Conservation (phyloP, 2,329 filamentous ascomycete species). For the Trichoderma koningii region DNA sequence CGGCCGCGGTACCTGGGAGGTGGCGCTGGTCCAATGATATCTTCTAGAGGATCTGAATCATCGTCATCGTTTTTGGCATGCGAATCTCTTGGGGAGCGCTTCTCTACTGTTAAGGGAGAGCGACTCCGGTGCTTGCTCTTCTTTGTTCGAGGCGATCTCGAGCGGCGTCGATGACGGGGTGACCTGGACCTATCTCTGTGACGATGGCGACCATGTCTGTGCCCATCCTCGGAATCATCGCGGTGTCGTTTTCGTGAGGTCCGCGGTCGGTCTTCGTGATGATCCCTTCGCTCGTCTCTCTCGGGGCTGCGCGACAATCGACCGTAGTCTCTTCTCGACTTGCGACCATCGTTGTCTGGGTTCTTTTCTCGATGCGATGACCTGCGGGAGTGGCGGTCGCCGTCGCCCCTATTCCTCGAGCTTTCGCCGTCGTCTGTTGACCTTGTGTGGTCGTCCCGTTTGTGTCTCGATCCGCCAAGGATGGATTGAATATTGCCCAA, state of each 20-base stretch:
- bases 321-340: constrained; percentile 31
- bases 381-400: constrained; percentile 9
- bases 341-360: neutral
- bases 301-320: constrained; percentile 34
- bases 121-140: constrained; percentile 41
- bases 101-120: constrained; percentile 30
- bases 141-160: constrained; percentile 39
- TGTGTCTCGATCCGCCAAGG: constrained; percentile 46
- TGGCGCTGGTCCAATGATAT: constrained; percentile 74
- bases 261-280: constrained; percentile 30
- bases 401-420: constrained; percentile 25
- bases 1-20: constrained; percentile 62
- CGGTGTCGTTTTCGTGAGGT: constrained; percentile 27
- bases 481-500: constrained; percentile 64
- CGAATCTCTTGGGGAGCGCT: constrained; percentile 19
- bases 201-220: constrained; percentile 27
- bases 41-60: constrained; percentile 71
- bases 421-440: constrained; percentile 24
- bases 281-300: constrained; percentile 18
- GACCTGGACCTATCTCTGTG: constrained; percentile 33
- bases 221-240: constrained; percentile 14
- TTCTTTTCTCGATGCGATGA: constrained; percentile 30
- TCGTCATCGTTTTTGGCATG: constrained; percentile 27
- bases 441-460: constrained; percentile 33
- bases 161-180: constrained; percentile 35